Evolutionary conservation across 2,329 filamentous ascomycete species (phyloP), one percentile per base, ranked within the genome.

Genomic region (Diplocarpon rosae): DNA sequence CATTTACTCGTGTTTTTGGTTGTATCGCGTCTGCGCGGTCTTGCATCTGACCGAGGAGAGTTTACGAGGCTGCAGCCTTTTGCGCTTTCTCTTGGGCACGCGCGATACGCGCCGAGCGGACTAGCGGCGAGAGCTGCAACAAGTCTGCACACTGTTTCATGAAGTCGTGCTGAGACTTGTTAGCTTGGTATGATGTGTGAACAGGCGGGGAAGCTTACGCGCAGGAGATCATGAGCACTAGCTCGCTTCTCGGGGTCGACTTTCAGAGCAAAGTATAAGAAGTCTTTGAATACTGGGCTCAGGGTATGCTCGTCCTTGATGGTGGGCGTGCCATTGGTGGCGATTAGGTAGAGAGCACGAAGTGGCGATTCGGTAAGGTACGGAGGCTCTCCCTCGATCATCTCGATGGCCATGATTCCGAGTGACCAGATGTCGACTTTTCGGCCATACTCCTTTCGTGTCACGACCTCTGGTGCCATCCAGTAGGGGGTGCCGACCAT

Each of bases 401-500:
- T 98, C 66, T 98, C 92, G 59, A 98, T 96, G 7, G 92, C 88
- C 92, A 98, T 96, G 67, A 98, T 98, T 47, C 92, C 92, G 36
- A 98, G 70, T 47, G 86, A 94, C 92, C 92, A 98, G 56, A 98
- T 95, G 61, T 98, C 92, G 43, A 98, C 90, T 66, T 96, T 98
- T 51, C 90, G 83, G 54, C 92, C 92, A 65, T 98, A 98, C 66
- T 96, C 92, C 65, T 96, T 96, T 34, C 89, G 75, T 6, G 88
- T 96, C 24, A 98, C 92, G 16, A 98, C 90, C 66, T 98, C 92
- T 3, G 92, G 92, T 1, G 92, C 92, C 92, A 98, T 98, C 92
- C 92, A 98, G 66, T 98, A 98, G 1, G 92, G 92, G 7, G 92
- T 96, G 43, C 92, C 92, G 36, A 98, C 92, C 92, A 96, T 98